These are phyloP conservation scores for Candida pseudofarinosa DNA, from an alignment of 805 yeast species.

Conservation along the genomic window DNA sequence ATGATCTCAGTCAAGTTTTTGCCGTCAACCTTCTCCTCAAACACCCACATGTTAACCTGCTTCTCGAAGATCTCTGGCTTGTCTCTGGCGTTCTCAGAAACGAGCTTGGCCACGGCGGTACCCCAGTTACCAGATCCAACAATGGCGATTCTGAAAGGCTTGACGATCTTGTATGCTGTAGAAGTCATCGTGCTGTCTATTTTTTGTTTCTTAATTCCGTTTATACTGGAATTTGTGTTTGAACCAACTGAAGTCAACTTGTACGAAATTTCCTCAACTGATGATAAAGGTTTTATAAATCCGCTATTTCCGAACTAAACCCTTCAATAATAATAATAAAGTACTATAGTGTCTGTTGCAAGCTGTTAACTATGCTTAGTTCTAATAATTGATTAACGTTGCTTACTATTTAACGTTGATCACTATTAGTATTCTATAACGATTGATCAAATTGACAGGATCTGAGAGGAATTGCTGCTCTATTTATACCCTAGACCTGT, in stretches of 20 bases:
- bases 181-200: constrained; percentile 12
- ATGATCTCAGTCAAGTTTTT: constrained; percentile 41
- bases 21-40: constrained; percentile 39
- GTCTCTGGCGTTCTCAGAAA: constrained; percentile 40
- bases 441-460: not conserved
- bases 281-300: not conserved
- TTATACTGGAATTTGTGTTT: not conserved
- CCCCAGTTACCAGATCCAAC: constrained; percentile 49
- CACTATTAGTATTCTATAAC: not conserved
- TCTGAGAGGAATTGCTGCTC: not conserved
- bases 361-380: no score
- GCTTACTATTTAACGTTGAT: not conserved
- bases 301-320: no score
- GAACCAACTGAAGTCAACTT: not conserved
- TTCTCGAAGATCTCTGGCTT: constrained; percentile 36
- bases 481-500: not conserved
- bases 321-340: no score
- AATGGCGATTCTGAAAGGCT: constrained; percentile 36
- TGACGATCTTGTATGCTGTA: constrained; percentile 26
- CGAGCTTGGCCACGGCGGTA: constrained; percentile 42
- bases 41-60: constrained; percentile 45
- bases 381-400: not conserved
- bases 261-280: not conserved
- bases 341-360: no score
- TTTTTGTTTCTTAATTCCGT: not conserved